phyloP scores from a whole-genome alignment of 306 rosid species.

The Quercus alba region DNA sequence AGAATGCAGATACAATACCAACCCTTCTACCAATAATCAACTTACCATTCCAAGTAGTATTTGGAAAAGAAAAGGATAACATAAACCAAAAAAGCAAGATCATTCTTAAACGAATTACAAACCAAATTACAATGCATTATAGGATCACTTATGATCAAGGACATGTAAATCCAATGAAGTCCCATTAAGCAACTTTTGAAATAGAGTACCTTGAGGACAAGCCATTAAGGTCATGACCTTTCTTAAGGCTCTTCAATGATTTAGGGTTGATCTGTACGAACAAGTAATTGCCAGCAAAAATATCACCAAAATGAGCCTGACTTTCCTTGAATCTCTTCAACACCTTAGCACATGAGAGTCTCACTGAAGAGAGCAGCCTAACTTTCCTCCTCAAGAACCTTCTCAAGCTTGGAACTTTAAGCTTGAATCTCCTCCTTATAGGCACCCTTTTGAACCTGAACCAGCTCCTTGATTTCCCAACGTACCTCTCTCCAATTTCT shows the following conservation, averaged over 20 bases:
- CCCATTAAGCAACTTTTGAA: constrained; percentile 22
- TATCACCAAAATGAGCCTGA: constrained; percentile 62
- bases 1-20: no score
- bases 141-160: no score
- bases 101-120: no score
- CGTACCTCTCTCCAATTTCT: constrained; percentile 10
- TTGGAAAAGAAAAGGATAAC: no score
- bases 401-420: constrained; percentile 60
- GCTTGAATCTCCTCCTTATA: constrained; percentile 50
- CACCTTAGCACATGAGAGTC: constrained; percentile 37
- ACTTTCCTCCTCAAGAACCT: constrained; percentile 52
- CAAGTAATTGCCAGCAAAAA: constrained; percentile 83
- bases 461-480: constrained; percentile 39
- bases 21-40: no score
- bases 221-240: constrained; percentile 1
- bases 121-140: no score
- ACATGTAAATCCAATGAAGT: neutral
- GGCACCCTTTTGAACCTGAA: constrained; percentile 40
- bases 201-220: constrained; percentile 21
- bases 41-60: no score
- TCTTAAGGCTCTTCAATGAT: constrained; percentile 38
- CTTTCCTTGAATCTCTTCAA: constrained; percentile 56
- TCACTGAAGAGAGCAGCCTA: constrained; percentile 39
- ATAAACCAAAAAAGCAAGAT: no score
- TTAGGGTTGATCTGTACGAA: constrained; percentile 68